Evolutionary conservation across 805 yeast genomes (phyloP).

Genomic region (Candida nonsorbophila): DNA sequence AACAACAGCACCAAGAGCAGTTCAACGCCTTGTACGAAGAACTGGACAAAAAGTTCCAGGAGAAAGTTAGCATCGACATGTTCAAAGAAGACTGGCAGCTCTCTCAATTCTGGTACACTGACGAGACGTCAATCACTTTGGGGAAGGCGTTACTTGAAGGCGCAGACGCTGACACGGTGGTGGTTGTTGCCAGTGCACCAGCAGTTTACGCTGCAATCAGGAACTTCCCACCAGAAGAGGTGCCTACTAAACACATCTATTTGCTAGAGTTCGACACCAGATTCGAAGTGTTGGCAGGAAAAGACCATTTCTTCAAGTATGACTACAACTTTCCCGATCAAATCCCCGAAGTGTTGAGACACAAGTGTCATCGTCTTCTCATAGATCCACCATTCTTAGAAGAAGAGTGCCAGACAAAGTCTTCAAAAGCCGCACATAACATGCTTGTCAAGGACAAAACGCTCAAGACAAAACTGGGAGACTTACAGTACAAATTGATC

Average conservation of each 20-base stretch:
- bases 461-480: constrained; percentile 35
- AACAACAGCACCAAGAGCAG: constrained; percentile 48
- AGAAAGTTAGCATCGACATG: constrained; percentile 54
- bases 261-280: constrained; percentile 76
- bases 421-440: constrained; percentile 47
- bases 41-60: constrained; percentile 40
- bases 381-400: constrained; percentile 89
- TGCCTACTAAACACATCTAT: constrained; percentile 69
- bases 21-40: constrained; percentile 49
- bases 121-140: constrained; percentile 61
- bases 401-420: constrained; percentile 74
- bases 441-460: constrained; percentile 41
- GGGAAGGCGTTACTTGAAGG: constrained; percentile 74
- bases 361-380: constrained; percentile 64
- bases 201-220: constrained; percentile 84
- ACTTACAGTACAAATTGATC: constrained; percentile 45
- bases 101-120: constrained; percentile 88
- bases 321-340: constrained; percentile 70
- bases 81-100: constrained; percentile 93
- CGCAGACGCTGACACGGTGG: constrained; percentile 64
- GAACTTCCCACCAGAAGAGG: constrained; percentile 34
- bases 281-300: constrained; percentile 68
- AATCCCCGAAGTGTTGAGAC: constrained; percentile 50
- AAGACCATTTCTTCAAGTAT: constrained; percentile 60
- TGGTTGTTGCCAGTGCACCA: constrained; percentile 84